phyloP scores from a whole-genome alignment of 148 eudicot species.

The Rhododendron ferrugineum region DNA sequence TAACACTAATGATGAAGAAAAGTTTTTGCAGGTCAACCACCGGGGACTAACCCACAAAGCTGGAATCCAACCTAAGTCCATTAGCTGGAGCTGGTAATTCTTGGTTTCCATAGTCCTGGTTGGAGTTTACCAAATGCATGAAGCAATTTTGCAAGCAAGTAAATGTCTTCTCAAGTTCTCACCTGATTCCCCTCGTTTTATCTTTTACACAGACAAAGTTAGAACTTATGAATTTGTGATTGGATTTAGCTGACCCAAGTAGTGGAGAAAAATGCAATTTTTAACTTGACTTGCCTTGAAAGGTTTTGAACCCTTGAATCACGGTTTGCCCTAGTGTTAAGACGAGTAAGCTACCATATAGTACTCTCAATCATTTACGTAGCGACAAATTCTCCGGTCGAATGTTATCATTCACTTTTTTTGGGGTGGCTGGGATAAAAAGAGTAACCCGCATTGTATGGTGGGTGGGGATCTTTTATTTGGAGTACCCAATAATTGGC shows the following conservation, averaged over 20 bases:
- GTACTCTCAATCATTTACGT: no score
- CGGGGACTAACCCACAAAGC: not conserved
- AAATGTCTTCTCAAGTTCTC: not conserved
- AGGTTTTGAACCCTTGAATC: not conserved
- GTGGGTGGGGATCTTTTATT: no score
- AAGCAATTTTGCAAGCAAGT: not conserved
- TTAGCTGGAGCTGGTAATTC: not conserved
- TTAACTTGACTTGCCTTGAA: not conserved
- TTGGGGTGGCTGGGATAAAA: no score
- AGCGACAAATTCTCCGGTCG: no score
- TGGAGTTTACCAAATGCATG: not conserved
- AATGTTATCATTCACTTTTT: no score
- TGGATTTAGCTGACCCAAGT: not conserved
- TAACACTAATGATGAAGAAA: not conserved
- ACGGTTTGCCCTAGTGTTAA: not conserved
- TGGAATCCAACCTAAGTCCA: not conserved
- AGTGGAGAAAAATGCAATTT: not conserved
- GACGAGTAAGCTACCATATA: not conserved
- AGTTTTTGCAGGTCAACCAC: not conserved
- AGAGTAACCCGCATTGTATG: no score
- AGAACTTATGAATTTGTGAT: not conserved
- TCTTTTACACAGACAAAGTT: not conserved
- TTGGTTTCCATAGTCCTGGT: not conserved
- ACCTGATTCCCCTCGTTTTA: not conserved
- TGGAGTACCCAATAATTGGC: no score